Conservation (phyloP, 345 rosid genomes). For the Anacardium occidentale region DNA sequence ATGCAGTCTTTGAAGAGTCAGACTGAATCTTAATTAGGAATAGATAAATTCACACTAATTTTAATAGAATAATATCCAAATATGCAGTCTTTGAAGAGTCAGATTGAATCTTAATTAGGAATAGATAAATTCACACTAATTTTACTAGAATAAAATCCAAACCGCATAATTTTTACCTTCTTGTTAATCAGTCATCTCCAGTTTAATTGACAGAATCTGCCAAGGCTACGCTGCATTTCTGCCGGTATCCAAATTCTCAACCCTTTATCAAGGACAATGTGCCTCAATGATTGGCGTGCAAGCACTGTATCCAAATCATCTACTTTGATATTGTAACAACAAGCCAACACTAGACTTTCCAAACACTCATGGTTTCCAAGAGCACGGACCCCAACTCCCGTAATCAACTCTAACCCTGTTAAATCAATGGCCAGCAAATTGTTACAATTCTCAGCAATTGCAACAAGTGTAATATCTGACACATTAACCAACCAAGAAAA, state of each 20-base stretch:
- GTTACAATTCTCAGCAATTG: constrained; percentile 34
- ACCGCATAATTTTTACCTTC: background rate
- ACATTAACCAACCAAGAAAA: constrained; percentile 47
- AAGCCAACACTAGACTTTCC: constrained; percentile 36
- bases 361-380: constrained; percentile 31
- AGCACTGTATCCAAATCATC: constrained; percentile 28
- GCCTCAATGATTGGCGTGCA: constrained; percentile 30
- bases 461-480: constrained; percentile 34
- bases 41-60: background rate
- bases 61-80: background rate
- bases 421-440: constrained; percentile 37
- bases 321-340: constrained; percentile 24
- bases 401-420: constrained; percentile 44
- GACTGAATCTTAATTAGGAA: no score
- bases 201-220: constrained; percentile 27
- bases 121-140: background rate
- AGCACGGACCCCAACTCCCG: constrained; percentile 35
- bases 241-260: constrained; percentile 35
- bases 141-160: background rate
- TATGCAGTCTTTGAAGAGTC: background rate
- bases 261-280: constrained; percentile 35
- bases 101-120: no score
- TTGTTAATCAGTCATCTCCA: constrained; percentile 34
- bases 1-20: background rate
- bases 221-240: constrained; percentile 22